These are phyloP conservation scores for Apiospora pterosperma DNA, from an alignment of 2,329 filamentous ascomycete species.

Conservation along the genomic window DNA sequence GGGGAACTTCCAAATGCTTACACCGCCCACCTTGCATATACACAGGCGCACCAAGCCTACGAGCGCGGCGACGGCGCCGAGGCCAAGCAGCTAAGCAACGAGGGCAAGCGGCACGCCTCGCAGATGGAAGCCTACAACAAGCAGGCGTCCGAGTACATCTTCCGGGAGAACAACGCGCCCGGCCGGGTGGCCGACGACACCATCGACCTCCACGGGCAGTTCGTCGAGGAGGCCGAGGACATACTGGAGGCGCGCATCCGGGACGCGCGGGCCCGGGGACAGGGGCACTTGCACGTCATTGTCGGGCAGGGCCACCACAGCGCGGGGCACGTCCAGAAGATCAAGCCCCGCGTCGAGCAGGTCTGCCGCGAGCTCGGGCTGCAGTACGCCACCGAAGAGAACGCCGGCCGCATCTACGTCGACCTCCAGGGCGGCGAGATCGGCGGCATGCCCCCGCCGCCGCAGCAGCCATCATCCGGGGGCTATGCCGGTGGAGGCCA, in stretches of 20 bases:
- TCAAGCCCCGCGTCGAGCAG: constrained; percentile 91
- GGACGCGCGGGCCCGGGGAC: constrained; percentile 68
- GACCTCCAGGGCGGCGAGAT: constrained; percentile 74
- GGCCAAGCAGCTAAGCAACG: constrained; percentile 81
- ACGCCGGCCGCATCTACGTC: constrained; percentile 85
- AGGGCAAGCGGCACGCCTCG: constrained; percentile 75
- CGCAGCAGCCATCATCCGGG: constrained; percentile 35
- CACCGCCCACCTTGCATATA: too few relatives aligned
- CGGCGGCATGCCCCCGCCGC: constrained; percentile 42
- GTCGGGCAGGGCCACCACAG: constrained; percentile 95
- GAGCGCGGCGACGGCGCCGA: constrained; percentile 73
- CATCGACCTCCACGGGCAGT: constrained; percentile 93
- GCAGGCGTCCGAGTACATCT: constrained; percentile 90
- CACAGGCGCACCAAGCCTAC: constrained; percentile 75
- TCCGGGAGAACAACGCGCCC: constrained; percentile 85
- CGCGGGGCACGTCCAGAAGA: constrained; percentile 77
- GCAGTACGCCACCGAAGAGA: constrained; percentile 78
- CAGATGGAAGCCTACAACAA: constrained; percentile 87
- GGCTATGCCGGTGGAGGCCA: constrained; percentile 29
- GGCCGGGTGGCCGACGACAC: constrained; percentile 75
- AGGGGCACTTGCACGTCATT: constrained; percentile 87
- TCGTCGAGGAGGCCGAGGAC: constrained; percentile 89
- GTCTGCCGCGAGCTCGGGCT: constrained; percentile 81
- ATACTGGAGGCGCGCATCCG: constrained; percentile 84
- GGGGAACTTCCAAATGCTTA: not conserved